Conservation (phyloP, 2,329 filamentous ascomycete genomes). For the Xylaria sp. region DNA sequence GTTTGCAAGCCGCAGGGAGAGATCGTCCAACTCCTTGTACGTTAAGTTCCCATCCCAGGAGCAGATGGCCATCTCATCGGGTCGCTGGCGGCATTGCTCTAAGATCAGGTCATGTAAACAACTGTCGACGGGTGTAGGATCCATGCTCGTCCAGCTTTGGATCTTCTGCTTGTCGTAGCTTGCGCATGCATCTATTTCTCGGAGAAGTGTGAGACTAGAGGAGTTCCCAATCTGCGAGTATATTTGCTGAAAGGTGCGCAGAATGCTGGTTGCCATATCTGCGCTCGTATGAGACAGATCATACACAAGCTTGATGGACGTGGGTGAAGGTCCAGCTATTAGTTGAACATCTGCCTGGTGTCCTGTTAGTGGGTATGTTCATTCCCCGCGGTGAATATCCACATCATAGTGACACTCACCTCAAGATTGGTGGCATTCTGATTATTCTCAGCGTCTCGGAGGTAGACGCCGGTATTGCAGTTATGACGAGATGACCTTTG, state of each 20-base stretch:
- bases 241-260: conserved; percentile 36
- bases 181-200: conserved; percentile 31
- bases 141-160: conserved; percentile 30
- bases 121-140: conserved; percentile 24
- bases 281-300: conserved; percentile 32
- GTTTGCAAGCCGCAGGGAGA: conserved; percentile 42
- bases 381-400: background rate
- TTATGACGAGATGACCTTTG: conserved; percentile 31
- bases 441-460: conserved; percentile 16
- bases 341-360: conserved; percentile 27
- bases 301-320: conserved; percentile 28
- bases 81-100: conserved; percentile 28
- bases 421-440: conserved; percentile 5
- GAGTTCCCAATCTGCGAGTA: conserved; percentile 28
- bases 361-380: conserved; percentile 2
- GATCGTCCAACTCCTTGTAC: conserved; percentile 34
- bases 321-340: conserved; percentile 22
- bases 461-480: conserved; percentile 34
- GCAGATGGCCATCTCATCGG: conserved; percentile 27
- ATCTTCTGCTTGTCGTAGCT: conserved; percentile 26
- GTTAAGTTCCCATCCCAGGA: conserved; percentile 35
- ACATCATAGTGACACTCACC: conserved; percentile 8
- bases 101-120: conserved; percentile 34
- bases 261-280: conserved; percentile 35
- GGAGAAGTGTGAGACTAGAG: conserved; percentile 21